These are phyloP conservation scores for Blastobotrys malaysiensis DNA, from an alignment of 1,139 yeast species.

Conservation along the genomic window DNA sequence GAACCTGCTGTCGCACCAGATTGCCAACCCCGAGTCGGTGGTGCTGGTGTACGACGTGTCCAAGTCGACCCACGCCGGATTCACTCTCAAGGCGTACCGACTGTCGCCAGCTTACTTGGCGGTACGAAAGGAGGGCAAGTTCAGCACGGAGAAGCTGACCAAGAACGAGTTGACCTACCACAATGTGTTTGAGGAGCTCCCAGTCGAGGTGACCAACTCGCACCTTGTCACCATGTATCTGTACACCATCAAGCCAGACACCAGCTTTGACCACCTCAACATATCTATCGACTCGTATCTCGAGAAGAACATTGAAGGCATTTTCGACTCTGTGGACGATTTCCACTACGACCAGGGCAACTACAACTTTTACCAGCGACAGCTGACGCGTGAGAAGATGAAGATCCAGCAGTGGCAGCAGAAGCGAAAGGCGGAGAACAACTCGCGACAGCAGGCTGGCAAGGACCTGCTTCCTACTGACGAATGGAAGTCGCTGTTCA, in stretches of 20 bases:
- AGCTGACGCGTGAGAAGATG: constrained; percentile 61
- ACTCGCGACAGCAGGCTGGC: constrained; percentile 50
- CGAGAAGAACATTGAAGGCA: constrained; percentile 53
- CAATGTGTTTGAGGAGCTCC: constrained; percentile 68
- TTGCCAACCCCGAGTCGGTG: constrained; percentile 56
- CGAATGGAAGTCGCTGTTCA: constrained; percentile 65
- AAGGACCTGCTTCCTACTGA: constrained; percentile 48
- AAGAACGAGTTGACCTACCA: constrained; percentile 58
- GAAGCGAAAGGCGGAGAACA: constrained; percentile 63
- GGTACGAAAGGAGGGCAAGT: constrained; percentile 45
- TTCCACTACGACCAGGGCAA: constrained; percentile 77
- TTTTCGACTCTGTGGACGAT: constrained; percentile 71
- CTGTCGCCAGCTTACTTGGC: constrained; percentile 58
- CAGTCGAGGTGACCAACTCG: constrained; percentile 58
- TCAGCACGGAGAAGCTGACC: constrained; percentile 62
- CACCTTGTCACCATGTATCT: constrained; percentile 44
- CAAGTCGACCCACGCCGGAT: constrained; percentile 49
- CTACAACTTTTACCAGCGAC: constrained; percentile 75
- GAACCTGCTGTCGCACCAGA: constrained; percentile 60
- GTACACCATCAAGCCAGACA: constrained; percentile 29
- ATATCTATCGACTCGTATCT: constrained; percentile 39
- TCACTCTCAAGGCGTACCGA: constrained; percentile 65
- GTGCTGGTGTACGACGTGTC: constrained; percentile 71
- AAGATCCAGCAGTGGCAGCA: constrained; percentile 74
- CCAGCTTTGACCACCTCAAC: constrained; percentile 34